phyloP scores from a whole-genome alignment of 2,329 filamentous ascomycete genomes.

The Harringtonia lauricola region DNA sequence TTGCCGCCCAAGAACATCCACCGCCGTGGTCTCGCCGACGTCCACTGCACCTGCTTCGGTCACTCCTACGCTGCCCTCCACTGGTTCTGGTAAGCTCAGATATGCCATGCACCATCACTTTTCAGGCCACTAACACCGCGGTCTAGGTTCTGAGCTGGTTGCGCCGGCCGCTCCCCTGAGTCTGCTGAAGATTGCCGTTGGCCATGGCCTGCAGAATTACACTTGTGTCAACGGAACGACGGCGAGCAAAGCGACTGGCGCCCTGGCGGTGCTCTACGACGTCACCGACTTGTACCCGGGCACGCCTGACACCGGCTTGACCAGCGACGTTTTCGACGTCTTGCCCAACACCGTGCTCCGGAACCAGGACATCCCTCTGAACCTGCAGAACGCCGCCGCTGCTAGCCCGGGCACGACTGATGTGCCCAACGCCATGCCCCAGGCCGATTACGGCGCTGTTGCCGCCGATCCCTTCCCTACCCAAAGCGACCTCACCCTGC shows the following conservation, averaged over 20 bases:
- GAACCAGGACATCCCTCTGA: constrained; percentile 33
- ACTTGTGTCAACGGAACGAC: constrained; percentile 35
- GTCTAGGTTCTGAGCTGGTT: constrained; percentile 34
- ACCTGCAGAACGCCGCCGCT: constrained; percentile 23
- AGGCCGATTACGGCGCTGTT: constrained; percentile 28
- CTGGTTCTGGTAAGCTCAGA: constrained; percentile 22
- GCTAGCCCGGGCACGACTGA: constrained; percentile 16
- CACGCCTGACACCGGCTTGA: constrained; percentile 25
- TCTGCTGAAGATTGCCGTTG: constrained; percentile 46
- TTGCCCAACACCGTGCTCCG: constrained; percentile 31
- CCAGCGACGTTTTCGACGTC: constrained; percentile 22
- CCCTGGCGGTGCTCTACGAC: constrained; percentile 51
- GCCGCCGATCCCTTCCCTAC: constrained; percentile 32
- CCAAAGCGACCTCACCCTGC: constrained; percentile 24
- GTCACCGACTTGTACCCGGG: constrained; percentile 39
- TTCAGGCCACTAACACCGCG: too few relatives aligned
- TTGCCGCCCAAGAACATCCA: constrained; percentile 14
- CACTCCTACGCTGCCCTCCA: constrained; percentile 12
- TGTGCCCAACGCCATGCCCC: constrained; percentile 15
- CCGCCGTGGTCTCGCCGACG: constrained; percentile 21
- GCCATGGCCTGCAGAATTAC: constrained; percentile 60
- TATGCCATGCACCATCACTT: too few relatives aligned
- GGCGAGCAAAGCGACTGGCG: constrained; percentile 30
- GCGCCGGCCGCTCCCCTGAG: constrained; percentile 24
- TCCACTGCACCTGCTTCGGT: background rate